These are phyloP conservation scores for Kodamaea restingae DNA, from an alignment of 805 yeast genomes.

Conservation along the genomic window DNA sequence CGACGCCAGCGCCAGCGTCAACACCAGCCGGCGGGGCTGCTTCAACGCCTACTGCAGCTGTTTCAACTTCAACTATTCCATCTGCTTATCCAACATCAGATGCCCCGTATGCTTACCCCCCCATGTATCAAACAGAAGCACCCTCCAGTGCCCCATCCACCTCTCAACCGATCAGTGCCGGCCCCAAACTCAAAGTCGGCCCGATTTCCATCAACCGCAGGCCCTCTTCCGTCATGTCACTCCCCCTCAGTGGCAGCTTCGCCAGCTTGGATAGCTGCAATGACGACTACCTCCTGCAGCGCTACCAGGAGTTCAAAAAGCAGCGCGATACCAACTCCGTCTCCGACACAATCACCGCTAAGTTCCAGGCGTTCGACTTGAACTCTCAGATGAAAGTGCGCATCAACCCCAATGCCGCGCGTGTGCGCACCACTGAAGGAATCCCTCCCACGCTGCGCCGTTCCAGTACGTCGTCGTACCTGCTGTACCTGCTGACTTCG, in stretches of 20 bases:
- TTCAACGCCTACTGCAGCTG: too few species aligned
- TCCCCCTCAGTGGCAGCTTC: constrained; percentile 70
- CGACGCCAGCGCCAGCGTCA: too few species aligned
- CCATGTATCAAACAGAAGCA: too few species aligned
- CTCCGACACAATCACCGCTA: constrained; percentile 23
- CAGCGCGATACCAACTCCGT: constrained; percentile 5
- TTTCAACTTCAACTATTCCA: too few species aligned
- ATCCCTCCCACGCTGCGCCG: constrained; percentile 17
- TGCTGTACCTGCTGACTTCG: constrained; percentile 9
- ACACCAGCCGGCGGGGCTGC: too few species aligned
- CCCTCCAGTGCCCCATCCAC: too few species aligned
- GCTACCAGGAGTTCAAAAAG: constrained; percentile 32
- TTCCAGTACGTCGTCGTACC: constrained; percentile 9
- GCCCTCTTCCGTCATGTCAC: constrained; percentile 65
- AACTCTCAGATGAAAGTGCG: constrained; percentile 31
- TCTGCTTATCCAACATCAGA: too few species aligned
- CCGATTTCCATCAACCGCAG: constrained; percentile 28
- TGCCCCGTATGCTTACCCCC: too few species aligned
- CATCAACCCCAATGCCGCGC: constrained; percentile 1
- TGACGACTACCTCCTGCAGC: constrained; percentile 47
- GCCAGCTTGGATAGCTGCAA: constrained; percentile 73
- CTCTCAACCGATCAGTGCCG: too few species aligned
- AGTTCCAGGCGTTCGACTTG: constrained; percentile 35
- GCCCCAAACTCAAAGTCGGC: constrained; percentile 23
- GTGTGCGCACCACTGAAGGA: constrained; percentile 16